Percentiles rank a stretch among this genome's conserved stretches.
Conservation (phyloP, 257 asterid genomes). For the Nicotiana benthamiana region DNA sequence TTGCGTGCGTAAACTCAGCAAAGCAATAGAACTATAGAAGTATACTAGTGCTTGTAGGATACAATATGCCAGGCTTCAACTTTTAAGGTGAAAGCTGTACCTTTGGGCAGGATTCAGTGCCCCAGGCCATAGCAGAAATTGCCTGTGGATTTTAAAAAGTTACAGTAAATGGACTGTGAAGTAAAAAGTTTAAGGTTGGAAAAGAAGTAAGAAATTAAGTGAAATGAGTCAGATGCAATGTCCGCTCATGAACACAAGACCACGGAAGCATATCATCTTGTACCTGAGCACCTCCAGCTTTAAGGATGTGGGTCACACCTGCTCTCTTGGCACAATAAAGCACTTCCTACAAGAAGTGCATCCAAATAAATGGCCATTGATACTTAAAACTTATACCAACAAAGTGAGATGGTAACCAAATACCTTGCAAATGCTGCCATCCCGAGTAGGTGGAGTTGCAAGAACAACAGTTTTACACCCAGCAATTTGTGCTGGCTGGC, state of each 20-base stretch:
- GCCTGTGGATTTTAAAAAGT: constrained; percentile 42
- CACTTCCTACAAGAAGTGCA: constrained; percentile 50
- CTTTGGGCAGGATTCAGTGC: constrained; percentile 96
- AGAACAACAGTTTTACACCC: constrained; percentile 96
- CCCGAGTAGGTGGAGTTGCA: constrained; percentile 91
- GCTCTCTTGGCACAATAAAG: constrained; percentile 96
- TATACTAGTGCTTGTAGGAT: not conserved
- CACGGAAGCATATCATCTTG: not conserved
- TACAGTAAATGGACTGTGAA: not conserved
- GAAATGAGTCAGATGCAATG: not conserved
- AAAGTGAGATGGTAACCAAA: not conserved
- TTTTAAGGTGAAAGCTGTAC: constrained; percentile 30
- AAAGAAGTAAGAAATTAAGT: not conserved
- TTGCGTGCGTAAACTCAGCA: not conserved
- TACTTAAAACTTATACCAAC: not conserved
- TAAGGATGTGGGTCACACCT: constrained; percentile 96
- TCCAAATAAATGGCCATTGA: not conserved
- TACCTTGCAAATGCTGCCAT: constrained; percentile 93
- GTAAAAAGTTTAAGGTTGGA: not conserved
- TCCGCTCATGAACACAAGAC: not conserved
- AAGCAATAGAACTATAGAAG: not conserved
- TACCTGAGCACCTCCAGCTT: constrained; percentile 99
- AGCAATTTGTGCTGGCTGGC: constrained; percentile 97
- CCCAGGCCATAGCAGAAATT: constrained; percentile 99
- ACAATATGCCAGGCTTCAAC: not conserved